These are phyloP conservation scores for Sistotremastrum niveocremeum DNA, from an alignment of 768 basidiomycete genomes.

Conservation along the genomic window DNA sequence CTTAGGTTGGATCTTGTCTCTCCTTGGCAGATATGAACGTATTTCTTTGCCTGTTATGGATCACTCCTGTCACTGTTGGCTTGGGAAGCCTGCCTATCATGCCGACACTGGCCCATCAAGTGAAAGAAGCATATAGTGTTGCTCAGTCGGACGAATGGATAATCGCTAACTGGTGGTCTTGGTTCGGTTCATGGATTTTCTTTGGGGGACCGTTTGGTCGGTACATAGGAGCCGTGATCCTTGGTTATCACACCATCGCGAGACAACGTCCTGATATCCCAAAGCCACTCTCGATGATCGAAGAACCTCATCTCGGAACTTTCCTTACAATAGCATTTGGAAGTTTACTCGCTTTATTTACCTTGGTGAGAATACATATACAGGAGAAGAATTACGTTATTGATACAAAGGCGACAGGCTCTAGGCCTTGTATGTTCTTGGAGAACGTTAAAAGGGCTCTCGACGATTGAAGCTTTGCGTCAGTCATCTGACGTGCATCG, in stretches of 20 bases:
- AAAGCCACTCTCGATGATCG: too few relatives aligned
- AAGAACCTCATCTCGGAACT: too few relatives aligned
- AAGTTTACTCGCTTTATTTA: too few relatives aligned
- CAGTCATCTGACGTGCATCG: too few relatives aligned
- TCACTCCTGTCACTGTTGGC: slow-evolving; percentile 8
- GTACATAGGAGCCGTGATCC: slow-evolving; percentile 8
- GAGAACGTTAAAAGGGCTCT: too few relatives aligned
- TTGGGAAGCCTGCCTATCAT: slow-evolving; percentile 7
- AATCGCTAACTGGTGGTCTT: slow-evolving; percentile 8
- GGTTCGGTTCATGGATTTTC: slow-evolving; percentile 10
- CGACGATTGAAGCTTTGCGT: too few relatives aligned
- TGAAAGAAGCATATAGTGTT: slow-evolving; percentile 6
- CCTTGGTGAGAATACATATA: too few relatives aligned
- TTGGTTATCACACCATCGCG: slow-evolving; percentile 8
- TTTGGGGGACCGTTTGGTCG: slow-evolving; percentile 11
- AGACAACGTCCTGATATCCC: background rate
- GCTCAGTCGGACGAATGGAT: slow-evolving; percentile 9
- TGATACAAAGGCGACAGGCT: too few relatives aligned
- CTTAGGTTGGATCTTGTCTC: slow-evolving; percentile 12
- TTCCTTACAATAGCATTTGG: too few relatives aligned
- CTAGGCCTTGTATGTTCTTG: too few relatives aligned
- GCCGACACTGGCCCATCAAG: slow-evolving; percentile 2
- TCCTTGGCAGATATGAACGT: slow-evolving; percentile 7
- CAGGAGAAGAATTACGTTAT: too few relatives aligned
- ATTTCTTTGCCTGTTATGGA: slow-evolving; percentile 7